phyloP scores from a whole-genome alignment of 306 rosid genomes.

The Citrullus amarus region DNA sequence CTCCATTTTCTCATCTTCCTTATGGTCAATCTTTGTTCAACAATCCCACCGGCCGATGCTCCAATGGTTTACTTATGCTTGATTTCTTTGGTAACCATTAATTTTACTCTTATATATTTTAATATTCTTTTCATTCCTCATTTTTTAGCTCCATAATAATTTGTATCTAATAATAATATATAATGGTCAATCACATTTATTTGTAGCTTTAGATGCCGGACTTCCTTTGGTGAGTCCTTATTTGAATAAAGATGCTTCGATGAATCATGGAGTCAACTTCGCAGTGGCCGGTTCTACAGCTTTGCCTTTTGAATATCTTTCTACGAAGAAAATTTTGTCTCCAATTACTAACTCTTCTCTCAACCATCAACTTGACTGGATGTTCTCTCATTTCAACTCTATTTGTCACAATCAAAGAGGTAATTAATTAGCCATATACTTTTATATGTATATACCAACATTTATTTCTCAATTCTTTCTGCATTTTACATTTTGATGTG shows the following conservation, averaged over 20 bases:
- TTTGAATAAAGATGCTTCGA: background rate
- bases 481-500: too few relatives aligned
- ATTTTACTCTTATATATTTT: too few relatives aligned
- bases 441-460: background rate
- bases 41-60: background rate
- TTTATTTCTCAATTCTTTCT: too few relatives aligned
- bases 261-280: slow-evolving; percentile 5
- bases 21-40: background rate
- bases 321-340: background rate
- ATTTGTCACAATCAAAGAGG: too few relatives aligned
- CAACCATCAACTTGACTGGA: too few relatives aligned
- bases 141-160: too few relatives aligned
- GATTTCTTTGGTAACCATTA: too few relatives aligned
- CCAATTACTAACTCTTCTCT: background rate
- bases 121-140: too few relatives aligned
- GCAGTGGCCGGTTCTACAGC: slow-evolving; percentile 16
- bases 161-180: too few relatives aligned
- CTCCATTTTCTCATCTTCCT: background rate
- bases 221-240: slow-evolving; percentile 11
- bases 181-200: background rate
- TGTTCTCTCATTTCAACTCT: too few relatives aligned
- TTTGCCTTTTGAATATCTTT: background rate
- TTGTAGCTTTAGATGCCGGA: slow-evolving; percentile 6
- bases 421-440: background rate
- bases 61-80: background rate